Evolutionary conservation across 176 grass and related monocot species (phyloP).

Genomic region (Aegilops tauschii): DNA sequence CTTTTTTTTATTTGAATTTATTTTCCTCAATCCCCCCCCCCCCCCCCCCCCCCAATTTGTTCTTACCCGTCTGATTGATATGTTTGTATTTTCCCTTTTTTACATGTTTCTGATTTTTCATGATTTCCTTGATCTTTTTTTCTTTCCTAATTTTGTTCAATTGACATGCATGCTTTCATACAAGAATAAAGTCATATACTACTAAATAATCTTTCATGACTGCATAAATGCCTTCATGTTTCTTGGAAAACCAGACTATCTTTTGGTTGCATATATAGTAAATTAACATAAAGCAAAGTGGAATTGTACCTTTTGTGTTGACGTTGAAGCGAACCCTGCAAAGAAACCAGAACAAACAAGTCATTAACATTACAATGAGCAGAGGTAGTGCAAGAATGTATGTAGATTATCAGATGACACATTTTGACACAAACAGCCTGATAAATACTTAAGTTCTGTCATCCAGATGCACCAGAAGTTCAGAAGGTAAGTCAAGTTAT

Average conservation of each 20-base stretch:
- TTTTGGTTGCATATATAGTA: constrained; percentile 20
- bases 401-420: constrained; percentile 4
- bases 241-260: neutral
- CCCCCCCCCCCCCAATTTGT: neutral
- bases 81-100: neutral
- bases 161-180: neutral
- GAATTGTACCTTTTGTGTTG: constrained; percentile 55
- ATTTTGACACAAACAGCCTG: constrained; percentile 18
- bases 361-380: constrained; percentile 41
- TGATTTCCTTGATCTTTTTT: neutral
- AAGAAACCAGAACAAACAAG: constrained; percentile 37
- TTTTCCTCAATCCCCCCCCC: neutral
- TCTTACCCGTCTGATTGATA: neutral
- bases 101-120: neutral
- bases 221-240: constrained; percentile 8
- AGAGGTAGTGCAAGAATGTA: neutral
- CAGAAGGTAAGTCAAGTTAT: constrained; percentile 8
- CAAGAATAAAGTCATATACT: neutral
- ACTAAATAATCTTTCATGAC: neutral
- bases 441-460: constrained; percentile 8
- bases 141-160: neutral
- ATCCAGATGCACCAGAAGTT: constrained; percentile 12
- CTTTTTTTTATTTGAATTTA: neutral
- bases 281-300: constrained; percentile 16
- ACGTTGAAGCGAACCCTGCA: constrained; percentile 49